Percentiles rank a stretch among this genome's conserved stretches.
Conservation (phyloP, 441 rosid genomes). For the Erodium trifolium region DNA sequence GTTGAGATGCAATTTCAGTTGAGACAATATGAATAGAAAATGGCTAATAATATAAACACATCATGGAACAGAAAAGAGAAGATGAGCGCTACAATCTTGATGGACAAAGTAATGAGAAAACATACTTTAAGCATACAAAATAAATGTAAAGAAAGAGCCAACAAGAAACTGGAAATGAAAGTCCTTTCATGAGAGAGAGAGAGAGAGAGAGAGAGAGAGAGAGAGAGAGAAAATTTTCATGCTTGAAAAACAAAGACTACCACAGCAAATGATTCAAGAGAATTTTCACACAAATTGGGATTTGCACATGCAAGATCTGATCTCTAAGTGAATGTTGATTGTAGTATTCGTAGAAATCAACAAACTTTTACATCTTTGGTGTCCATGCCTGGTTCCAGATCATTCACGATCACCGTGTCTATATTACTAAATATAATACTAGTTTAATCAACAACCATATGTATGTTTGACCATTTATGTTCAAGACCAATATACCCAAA, state of each 20-base stretch:
- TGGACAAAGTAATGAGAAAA: too few species aligned
- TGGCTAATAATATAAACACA: background rate
- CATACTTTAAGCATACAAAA: too few species aligned
- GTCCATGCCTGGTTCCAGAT: background rate
- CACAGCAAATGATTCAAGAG: background rate
- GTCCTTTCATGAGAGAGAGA: too few species aligned
- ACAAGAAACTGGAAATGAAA: too few species aligned
- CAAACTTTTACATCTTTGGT: background rate
- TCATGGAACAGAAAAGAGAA: background rate
- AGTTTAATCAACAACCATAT: background rate
- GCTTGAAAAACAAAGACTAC: background rate
- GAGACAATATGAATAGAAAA: background rate
- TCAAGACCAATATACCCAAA: background rate
- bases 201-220: too few species aligned
- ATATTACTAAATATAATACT: background rate
- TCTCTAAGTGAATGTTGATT: background rate
- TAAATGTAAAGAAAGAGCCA: too few species aligned
- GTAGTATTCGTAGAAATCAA: background rate
- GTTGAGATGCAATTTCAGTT: slow-evolving; percentile 15
- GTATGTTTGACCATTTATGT: background rate
- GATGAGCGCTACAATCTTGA: too few species aligned
- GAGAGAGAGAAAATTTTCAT: too few species aligned
- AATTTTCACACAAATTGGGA: background rate
- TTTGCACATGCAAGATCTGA: background rate
- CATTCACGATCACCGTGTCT: background rate